Evolutionary conservation across 441 rosid genomes (phyloP).

Genomic region (Corymbia citriodora): DNA sequence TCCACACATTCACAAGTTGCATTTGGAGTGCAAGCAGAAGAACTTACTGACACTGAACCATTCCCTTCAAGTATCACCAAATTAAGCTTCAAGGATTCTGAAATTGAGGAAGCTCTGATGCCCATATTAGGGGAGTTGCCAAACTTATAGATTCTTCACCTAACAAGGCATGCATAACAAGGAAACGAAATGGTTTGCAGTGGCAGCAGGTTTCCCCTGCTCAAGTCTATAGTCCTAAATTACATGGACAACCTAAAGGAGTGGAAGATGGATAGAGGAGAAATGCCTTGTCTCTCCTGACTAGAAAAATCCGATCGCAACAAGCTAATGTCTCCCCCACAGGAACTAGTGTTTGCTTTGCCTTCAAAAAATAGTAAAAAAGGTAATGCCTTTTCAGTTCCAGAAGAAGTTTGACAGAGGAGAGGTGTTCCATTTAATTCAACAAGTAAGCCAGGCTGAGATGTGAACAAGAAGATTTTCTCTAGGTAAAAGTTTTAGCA

Average conservation of each 20-base stretch:
- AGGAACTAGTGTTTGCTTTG: neutral
- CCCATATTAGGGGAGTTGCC: constrained; percentile 4
- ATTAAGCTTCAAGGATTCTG: neutral
- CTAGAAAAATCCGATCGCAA: neutral
- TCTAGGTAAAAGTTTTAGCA: neutral
- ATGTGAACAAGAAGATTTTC: neutral
- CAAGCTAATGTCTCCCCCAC: neutral
- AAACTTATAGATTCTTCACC: neutral
- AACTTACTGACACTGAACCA: neutral
- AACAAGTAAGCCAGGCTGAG: neutral
- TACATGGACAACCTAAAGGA: neutral
- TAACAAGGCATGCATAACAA: neutral
- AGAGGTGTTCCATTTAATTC: neutral
- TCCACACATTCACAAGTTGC: neutral
- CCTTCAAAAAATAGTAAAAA: neutral
- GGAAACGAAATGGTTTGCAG: neutral
- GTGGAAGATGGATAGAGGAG: neutral
- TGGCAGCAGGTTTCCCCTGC: neutral
- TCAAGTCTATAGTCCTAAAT: neutral
- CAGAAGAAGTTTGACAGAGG: neutral
- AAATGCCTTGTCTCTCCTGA: neutral
- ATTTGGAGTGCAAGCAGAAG: neutral
- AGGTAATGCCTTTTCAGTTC: neutral
- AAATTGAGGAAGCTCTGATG: constrained; percentile 1
- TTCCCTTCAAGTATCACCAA: constrained; percentile 2